Percentiles rank a stretch among this genome's conserved stretches.
These are phyloP conservation scores for Fusarium setosum DNA, from an alignment of 2,329 filamentous ascomycete species.

Conservation along the genomic window DNA sequence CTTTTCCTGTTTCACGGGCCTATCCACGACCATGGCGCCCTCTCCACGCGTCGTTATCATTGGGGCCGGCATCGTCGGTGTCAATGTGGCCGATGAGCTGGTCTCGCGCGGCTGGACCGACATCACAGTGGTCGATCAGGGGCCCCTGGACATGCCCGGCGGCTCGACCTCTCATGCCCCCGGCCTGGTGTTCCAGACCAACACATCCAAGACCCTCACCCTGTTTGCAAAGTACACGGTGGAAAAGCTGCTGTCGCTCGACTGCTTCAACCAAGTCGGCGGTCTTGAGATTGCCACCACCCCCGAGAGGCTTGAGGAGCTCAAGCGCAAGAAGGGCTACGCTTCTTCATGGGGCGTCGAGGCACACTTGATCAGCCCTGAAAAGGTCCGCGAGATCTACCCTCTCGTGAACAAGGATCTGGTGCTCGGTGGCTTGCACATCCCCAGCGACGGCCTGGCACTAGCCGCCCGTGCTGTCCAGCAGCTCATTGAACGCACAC, in stretches of 20 bases:
- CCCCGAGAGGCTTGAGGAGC: constrained; percentile 66
- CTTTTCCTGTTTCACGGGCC: not conserved
- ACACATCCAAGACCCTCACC: constrained; percentile 67
- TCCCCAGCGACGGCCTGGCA: constrained; percentile 70
- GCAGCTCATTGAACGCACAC: constrained; percentile 68
- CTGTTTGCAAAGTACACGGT: constrained; percentile 70
- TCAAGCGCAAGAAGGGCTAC: constrained; percentile 72
- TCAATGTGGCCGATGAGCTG: constrained; percentile 73
- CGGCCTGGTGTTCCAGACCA: constrained; percentile 73
- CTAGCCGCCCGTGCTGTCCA: constrained; percentile 71
- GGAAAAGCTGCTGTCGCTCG: constrained; percentile 66
- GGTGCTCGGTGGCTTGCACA: constrained; percentile 69
- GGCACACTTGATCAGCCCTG: constrained; percentile 60
- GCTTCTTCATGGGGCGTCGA: constrained; percentile 71
- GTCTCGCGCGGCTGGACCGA: constrained; percentile 70
- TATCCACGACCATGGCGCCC: constrained; percentile 23
- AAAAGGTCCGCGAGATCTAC: constrained; percentile 65
- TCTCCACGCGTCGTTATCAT: constrained; percentile 66
- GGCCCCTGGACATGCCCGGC: constrained; percentile 70
- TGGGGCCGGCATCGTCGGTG: constrained; percentile 73
- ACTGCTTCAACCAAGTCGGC: constrained; percentile 73
- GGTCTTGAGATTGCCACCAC: constrained; percentile 73
- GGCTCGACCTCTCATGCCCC: constrained; percentile 75
- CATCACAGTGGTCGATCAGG: constrained; percentile 74
- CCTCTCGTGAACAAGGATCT: constrained; percentile 64